phyloP scores from a whole-genome alignment of 169 alveolate genomes.

The Miamiensis avidus region DNA sequence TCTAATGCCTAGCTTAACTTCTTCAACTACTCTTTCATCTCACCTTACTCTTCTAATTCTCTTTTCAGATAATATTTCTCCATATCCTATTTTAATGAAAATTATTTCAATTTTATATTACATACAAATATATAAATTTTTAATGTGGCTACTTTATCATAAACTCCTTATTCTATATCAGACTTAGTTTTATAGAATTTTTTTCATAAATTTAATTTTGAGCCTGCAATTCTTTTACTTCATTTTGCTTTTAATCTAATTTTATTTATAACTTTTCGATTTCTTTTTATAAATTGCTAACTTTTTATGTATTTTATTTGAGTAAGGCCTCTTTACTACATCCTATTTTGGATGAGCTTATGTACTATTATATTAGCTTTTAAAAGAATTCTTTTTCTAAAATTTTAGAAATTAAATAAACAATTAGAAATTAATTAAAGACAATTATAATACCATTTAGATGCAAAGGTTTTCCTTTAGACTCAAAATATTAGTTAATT shows the following conservation, averaged over 20 bases:
- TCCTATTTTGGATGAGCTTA: neutral
- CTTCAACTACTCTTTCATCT: neutral
- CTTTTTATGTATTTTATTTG: neutral
- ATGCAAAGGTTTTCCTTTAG: neutral
- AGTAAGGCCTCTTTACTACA: neutral
- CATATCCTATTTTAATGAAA: neutral
- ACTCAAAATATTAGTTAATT: neutral
- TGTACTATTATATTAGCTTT: too few species aligned
- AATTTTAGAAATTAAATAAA: too few species aligned
- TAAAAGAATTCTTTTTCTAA: neutral
- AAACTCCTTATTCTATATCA: neutral
- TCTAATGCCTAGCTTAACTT: neutral
- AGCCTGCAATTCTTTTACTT: too few species aligned
- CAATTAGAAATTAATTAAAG: neutral
- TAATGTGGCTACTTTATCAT: neutral
- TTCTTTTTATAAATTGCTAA: neutral
- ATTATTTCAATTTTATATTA: too few species aligned
- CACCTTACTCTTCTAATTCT: too few species aligned
- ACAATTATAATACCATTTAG: neutral
- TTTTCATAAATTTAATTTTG: neutral
- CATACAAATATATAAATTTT: too few species aligned
- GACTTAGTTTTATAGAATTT: neutral
- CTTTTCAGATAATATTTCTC: neutral
- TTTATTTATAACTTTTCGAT: neutral
- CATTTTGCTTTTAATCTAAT: too few species aligned